Base-by-base conservation (phyloP, 164 flowering plant genomes). In the Magnolia officinalis region DNA sequence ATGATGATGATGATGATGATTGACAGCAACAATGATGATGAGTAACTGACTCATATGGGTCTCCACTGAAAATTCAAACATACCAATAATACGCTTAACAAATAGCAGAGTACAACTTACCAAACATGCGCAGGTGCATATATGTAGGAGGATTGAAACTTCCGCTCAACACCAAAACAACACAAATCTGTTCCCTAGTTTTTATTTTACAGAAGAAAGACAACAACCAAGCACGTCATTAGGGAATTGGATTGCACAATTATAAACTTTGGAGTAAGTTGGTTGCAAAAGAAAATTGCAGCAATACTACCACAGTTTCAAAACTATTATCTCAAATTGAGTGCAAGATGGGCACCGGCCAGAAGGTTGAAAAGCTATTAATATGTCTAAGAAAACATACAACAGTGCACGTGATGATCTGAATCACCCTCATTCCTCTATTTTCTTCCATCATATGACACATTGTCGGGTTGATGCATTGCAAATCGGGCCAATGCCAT, bases 101-200 rank as follows among this genome's bases (percentile, higher is more conserved):
- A 11, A 6, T 31, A 9, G 45, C 45, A 37, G 9, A 70, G 10
- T 19, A n/a, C 31, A 72, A 76, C 85, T 82, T 78, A 95, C 98
- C 98, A 81, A 95, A 92, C 88, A 91, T 83, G 29, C 95, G 90
- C 71, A 95, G 76, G 82, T 93, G 98, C 99, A 95, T 93, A 75
- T 82, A 84, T 55, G 98, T 93, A 24, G 98, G 98, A 78, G 98
- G 98, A 83, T 95, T 95, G 84, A 93, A 95, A 79, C 99, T 93
- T 77, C 99, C 99, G 18, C 93, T 82, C 59, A 97, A 85, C 63
- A 95, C 91, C 16, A 95, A 77, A 76, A 91, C 92, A 45, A 89
- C 97, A 87, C 49, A 82, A 19, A 8, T 73, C 70, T 78, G 86
- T 73, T 82, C 81, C 84, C 92, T 89, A 76, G 4, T 21, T 26